Evolutionary conservation across 495 filamentous ascomycete genomes (phyloP).

Genomic region (Xylaria intraflava): DNA sequence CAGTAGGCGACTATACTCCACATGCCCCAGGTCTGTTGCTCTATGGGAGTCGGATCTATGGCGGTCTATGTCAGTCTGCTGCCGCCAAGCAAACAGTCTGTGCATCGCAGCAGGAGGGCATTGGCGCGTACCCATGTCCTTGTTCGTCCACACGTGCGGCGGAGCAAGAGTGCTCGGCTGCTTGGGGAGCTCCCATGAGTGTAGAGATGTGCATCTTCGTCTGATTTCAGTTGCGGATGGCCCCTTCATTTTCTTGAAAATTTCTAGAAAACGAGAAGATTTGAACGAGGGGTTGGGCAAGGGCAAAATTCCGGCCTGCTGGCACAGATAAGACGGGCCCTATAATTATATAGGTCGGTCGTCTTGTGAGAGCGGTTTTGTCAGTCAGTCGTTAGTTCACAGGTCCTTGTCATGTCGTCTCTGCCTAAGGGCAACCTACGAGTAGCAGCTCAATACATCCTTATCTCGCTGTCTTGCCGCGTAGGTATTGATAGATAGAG

Average conservation of each 20-base stretch:
- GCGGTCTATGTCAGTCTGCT: not conserved
- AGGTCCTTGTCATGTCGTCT: too few species aligned
- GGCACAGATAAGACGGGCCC: too few species aligned
- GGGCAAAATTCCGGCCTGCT: not conserved
- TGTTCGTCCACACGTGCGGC: slow-evolving; percentile 43
- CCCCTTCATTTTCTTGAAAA: slow-evolving; percentile 5
- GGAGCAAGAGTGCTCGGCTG: slow-evolving; percentile 43
- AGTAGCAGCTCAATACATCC: too few species aligned
- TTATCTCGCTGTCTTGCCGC: not conserved
- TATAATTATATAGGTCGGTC: too few species aligned
- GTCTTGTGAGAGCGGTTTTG: too few species aligned
- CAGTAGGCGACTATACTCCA: slow-evolving; percentile 53
- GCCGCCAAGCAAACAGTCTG: not conserved
- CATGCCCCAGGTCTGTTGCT: slow-evolving; percentile 44
- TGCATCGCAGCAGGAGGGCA: not conserved
- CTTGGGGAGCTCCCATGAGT: slow-evolving; percentile 45
- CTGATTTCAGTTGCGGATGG: slow-evolving; percentile 22
- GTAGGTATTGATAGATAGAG: not conserved
- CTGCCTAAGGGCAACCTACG: too few species aligned
- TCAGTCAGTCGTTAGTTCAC: too few species aligned
- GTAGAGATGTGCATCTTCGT: slow-evolving; percentile 33
- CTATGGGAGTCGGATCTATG: slow-evolving; percentile 38
- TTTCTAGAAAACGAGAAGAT: not conserved
- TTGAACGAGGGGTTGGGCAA: too few species aligned
- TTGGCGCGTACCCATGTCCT: slow-evolving; percentile 22